Conservation (phyloP, 2,329 filamentous ascomycete genomes). For the Ophiobolus disseminans region DNA sequence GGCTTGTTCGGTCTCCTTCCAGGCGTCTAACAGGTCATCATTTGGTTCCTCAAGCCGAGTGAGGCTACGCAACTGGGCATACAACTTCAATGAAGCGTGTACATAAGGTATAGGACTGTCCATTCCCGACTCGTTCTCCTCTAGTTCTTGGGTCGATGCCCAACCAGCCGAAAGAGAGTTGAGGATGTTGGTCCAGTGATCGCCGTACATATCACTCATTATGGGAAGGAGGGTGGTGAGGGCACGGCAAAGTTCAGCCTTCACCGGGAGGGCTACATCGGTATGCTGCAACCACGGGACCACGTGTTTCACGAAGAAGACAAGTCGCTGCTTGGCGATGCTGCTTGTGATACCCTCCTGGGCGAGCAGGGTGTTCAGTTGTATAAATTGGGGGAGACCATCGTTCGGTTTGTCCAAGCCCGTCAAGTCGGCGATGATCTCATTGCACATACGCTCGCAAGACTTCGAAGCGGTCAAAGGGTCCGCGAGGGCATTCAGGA, state of each 20-base stretch:
- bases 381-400: conserved; percentile 57
- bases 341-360: conserved; percentile 57
- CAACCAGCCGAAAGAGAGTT: conserved; percentile 47
- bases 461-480: conserved; percentile 57
- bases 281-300: conserved; percentile 71
- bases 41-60: conserved; percentile 69
- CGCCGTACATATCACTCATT: conserved; percentile 83
- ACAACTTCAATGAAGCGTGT: conserved; percentile 76
- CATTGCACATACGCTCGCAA: conserved; percentile 64
- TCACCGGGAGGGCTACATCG: conserved; percentile 58
- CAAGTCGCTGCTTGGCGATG: conserved; percentile 69
- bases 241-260: conserved; percentile 63
- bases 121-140: conserved; percentile 31
- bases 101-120: conserved; percentile 62
- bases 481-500: conserved; percentile 58
- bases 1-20: conserved; percentile 65
- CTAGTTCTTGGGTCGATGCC: conserved; percentile 34
- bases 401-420: conserved; percentile 56
- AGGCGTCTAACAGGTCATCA: conserved; percentile 81
- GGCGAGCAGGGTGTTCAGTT: conserved; percentile 63
- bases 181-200: conserved; percentile 74
- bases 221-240: conserved; percentile 69
- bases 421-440: conserved; percentile 66
- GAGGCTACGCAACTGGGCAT: conserved; percentile 67
- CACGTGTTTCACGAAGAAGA: conserved; percentile 84